Evolutionary conservation across 1,284 basidiomycete species (phyloP), one percentile per base, ranked within the genome.

Genomic region (Bondarzewia mesenterica): DNA sequence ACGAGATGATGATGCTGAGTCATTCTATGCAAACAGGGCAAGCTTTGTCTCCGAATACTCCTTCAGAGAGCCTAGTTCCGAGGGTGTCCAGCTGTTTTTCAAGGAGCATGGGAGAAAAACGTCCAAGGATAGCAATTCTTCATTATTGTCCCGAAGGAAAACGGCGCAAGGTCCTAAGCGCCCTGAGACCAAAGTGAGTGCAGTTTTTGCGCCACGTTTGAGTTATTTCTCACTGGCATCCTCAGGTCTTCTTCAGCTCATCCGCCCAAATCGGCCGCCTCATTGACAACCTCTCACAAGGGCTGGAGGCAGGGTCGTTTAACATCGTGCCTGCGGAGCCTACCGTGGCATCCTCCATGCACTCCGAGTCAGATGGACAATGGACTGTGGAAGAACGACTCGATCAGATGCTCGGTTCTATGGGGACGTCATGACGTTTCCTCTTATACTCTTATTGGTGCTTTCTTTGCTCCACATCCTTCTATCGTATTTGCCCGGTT

Each of bases 31-130:
- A 20, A 73, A 75, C 52, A 80, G 87, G 44, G 68, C 74, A 14
- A 89, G 85, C 60, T 80, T 88, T 60, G 73, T 76, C 38, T 89
- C 87, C 35, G 85, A 87, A 54, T 85, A 80, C 60, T 85, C 82
- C 42, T 63, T 71, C 49, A 73, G 73, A 54, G 75, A 82, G 54
- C 61, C 68, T 29, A 69, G 64, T 25, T 20, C 20, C 46, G 82
- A 87, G 12, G 74, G 73, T 18, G 64, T 85, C 47, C 83, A 86
- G 59, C 60, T 85, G 18, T 77, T 78, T 55, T 78, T 86, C 66
- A 88, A 83, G 63, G 88, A 87, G 53, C 86, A 89, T 53, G 68
- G 67, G 51, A 75, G 80, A 59, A 73, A 75, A 54, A 69, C 71
- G 45, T 87, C 85, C 32, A 87, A 79, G 60, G 73, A 78, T 46